These are phyloP conservation scores for Closterium sp. DNA, from an alignment of 139 green algal genomes.

Conservation along the genomic window DNA sequence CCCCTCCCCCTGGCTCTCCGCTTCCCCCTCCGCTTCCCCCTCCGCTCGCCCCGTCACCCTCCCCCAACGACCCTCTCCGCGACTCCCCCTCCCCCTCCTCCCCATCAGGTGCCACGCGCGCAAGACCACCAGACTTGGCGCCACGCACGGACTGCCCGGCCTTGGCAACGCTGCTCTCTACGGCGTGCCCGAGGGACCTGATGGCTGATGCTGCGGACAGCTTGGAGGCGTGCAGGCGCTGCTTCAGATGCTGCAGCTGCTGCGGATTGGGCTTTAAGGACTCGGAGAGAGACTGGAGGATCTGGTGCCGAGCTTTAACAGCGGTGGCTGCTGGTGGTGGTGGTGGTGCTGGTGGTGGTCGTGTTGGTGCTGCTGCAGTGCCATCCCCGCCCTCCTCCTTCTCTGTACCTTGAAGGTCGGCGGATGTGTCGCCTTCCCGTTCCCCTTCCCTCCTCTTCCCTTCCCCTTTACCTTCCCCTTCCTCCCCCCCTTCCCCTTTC, in stretches of 20 bases:
- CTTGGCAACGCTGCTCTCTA: not conserved
- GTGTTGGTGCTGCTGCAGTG: not conserved
- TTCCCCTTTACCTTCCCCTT: no score
- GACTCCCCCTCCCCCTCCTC: no score
- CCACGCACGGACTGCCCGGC: not conserved
- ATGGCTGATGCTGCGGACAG: not conserved
- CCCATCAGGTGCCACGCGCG: no score
- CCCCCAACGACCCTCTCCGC: not conserved
- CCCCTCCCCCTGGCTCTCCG: not conserved
- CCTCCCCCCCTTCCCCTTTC: not conserved
- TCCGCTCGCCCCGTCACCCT: no score
- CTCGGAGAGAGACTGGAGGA: not conserved
- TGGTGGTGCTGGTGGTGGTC: no score
- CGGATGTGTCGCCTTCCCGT: not conserved
- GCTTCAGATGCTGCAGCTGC: not conserved
- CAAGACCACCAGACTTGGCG: no score
- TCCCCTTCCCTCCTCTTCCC: no score
- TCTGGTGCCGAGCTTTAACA: not conserved
- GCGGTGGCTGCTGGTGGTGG: no score
- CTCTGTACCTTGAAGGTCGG: not conserved
- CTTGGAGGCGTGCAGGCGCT: not conserved
- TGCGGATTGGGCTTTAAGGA: not conserved
- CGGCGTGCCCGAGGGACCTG: not conserved
- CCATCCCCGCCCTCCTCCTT: not conserved
- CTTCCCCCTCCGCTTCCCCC: no score